Percentiles rank a stretch among this genome's conserved stretches.
Evolutionary conservation across 805 yeast species (phyloP).

Genomic region (Alloascoidea africana): DNA sequence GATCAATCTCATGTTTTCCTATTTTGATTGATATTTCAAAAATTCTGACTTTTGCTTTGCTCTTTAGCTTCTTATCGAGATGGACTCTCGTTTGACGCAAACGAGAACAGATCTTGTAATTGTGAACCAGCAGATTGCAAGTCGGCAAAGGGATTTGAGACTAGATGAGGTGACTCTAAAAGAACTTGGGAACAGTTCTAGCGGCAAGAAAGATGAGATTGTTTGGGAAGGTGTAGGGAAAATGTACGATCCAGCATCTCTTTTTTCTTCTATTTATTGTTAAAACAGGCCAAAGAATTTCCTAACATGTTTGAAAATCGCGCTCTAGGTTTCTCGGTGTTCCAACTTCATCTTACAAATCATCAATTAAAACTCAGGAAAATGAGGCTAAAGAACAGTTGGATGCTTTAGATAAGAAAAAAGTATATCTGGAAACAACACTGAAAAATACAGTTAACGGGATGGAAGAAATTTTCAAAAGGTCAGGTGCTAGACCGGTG

Average conservation of each 20-base stretch:
- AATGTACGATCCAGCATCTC: slow-evolving; percentile 29
- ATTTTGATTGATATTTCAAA: background rate
- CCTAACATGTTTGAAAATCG: slow-evolving; percentile 1
- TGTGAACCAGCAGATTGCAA: slow-evolving; percentile 35
- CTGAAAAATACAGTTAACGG: slow-evolving; percentile 56
- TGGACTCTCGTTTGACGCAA: slow-evolving; percentile 47
- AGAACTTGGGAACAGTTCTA: slow-evolving; percentile 32
- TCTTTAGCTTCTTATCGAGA: slow-evolving; percentile 36
- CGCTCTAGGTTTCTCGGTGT: slow-evolving; percentile 18
- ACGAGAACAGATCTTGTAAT: slow-evolving; percentile 43
- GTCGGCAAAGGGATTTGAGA: slow-evolving; percentile 32
- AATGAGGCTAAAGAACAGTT: slow-evolving; percentile 39
- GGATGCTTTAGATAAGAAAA: slow-evolving; percentile 49
- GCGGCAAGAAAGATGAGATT: slow-evolving; percentile 23
- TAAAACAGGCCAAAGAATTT: too few species aligned
- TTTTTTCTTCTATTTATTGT: too few species aligned
- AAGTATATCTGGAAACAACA: slow-evolving; percentile 59
- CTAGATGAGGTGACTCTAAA: slow-evolving; percentile 39
- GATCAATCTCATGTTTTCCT: background rate
- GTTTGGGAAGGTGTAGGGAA: slow-evolving; percentile 87
- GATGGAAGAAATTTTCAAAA: slow-evolving; percentile 27
- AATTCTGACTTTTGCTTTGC: too few species aligned
- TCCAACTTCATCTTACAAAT: slow-evolving; percentile 29
- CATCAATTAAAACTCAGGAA: slow-evolving; percentile 34
- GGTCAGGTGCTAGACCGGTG: background rate